These are phyloP conservation scores for Capillidium heterosporum DNA, from an alignment of 371 early-diverging fungal species.

Conservation along the genomic window DNA sequence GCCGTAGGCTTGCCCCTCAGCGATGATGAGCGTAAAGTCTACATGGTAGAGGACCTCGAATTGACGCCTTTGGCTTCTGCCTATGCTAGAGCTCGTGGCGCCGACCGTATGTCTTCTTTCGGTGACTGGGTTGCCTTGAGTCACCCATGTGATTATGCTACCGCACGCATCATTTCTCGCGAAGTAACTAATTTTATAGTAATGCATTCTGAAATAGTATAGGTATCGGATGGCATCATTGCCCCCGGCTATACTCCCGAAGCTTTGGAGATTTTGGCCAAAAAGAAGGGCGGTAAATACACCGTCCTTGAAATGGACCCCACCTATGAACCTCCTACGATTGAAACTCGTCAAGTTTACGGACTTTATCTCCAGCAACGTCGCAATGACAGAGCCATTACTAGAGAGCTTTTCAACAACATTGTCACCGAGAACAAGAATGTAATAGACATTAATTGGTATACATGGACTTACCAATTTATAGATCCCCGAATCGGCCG, in stretches of 20 bases:
- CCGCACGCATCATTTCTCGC: constrained; percentile 85
- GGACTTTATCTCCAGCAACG: constrained; percentile 80
- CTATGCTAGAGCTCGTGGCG: constrained; percentile 79
- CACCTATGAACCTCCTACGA: constrained; percentile 56
- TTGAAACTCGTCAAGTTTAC: constrained; percentile 86
- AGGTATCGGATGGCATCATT: constrained; percentile 88
- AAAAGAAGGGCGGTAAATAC: constrained; percentile 96
- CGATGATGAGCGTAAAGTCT: constrained; percentile 73
- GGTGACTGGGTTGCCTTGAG: constrained; percentile 94
- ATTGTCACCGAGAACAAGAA: constrained; percentile 62
- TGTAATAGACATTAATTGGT: constrained; percentile 13
- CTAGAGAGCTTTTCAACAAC: constrained; percentile 52
- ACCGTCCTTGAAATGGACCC: constrained; percentile 81
- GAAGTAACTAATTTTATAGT: constrained; percentile 27
- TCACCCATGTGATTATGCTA: constrained; percentile 70
- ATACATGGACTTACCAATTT: background rate
- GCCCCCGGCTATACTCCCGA: constrained; percentile 77
- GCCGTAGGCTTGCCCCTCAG: constrained; percentile 75
- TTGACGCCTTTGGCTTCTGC: constrained; percentile 61
- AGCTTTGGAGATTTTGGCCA: constrained; percentile 74
- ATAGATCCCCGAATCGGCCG: constrained; percentile 41
- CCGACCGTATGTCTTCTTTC: constrained; percentile 96
- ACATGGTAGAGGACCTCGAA: constrained; percentile 73
- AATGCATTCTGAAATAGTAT: background rate
- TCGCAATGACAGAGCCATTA: constrained; percentile 69